Evolutionary conservation across 1,139 yeast genomes (phyloP).

Genomic region (Blastobotrys buckinghamii): DNA sequence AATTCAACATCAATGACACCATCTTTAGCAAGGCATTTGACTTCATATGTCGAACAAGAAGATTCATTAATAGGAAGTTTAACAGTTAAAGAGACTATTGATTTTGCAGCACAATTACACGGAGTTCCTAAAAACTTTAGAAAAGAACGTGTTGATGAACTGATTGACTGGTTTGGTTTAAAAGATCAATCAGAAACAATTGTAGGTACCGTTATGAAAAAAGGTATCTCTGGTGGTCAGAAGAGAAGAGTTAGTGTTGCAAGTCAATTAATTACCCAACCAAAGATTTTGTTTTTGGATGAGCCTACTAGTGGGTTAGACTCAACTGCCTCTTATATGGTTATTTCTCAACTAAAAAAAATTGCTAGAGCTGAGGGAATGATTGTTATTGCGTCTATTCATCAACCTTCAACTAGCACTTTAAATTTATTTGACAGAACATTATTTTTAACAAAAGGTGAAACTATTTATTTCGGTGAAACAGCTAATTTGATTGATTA

Average conservation of each 20-base stretch:
- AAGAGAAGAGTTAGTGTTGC: conserved; percentile 51
- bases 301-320: conserved; percentile 26
- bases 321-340: conserved; percentile 37
- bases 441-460: conserved; percentile 32
- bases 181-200: conserved; percentile 47
- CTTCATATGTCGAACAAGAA: conserved; percentile 56
- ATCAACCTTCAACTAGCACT: conserved; percentile 37
- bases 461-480: conserved; percentile 42
- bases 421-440: conserved; percentile 35
- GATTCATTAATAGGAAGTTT: conserved; percentile 49
- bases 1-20: conserved; percentile 6
- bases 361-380: conserved; percentile 46
- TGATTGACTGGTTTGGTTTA: conserved; percentile 51
- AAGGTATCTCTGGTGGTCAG: conserved; percentile 50
- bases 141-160: conserved; percentile 45
- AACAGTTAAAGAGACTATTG: conserved; percentile 50
- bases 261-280: conserved; percentile 44
- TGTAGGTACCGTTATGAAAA: conserved; percentile 50
- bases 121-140: conserved; percentile 41
- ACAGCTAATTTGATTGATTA: conserved; percentile 40
- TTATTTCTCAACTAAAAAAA: conserved; percentile 52
- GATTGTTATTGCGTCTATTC: conserved; percentile 36
- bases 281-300: conserved; percentile 46
- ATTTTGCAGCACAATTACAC: conserved; percentile 47
- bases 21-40: conserved; percentile 39